These are phyloP conservation scores for Durusdinium trenchii DNA, from an alignment of 73 alveolate species.

Conservation along the genomic window DNA sequence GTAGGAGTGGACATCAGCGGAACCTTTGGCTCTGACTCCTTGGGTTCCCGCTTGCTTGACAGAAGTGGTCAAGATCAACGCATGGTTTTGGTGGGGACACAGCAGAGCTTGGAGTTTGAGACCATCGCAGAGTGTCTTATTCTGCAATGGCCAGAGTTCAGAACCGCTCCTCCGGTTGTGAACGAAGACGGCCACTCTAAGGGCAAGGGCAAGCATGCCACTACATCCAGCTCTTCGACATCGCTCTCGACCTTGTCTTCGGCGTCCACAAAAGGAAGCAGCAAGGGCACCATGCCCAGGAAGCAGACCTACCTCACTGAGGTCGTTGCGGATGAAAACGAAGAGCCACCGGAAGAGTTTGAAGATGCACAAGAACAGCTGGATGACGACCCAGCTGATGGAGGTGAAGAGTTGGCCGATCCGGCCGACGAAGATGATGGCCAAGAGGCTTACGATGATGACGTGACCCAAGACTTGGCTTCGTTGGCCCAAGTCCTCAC, in stretches of 20 bases:
- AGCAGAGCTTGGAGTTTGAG: neutral
- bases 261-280: neutral
- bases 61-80: neutral
- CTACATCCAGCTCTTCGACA: neutral
- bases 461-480: neutral
- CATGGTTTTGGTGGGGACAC: neutral
- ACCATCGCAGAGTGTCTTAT: neutral
- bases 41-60: neutral
- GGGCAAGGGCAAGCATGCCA: neutral
- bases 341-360: neutral
- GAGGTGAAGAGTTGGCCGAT: neutral
- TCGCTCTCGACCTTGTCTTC: neutral
- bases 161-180: neutral
- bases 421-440: neutral
- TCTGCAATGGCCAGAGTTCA: neutral
- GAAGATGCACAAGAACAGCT: neutral
- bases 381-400: neutral
- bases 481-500: slow-evolving; percentile 20
- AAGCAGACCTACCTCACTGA: neutral
- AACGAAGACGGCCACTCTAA: neutral
- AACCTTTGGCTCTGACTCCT: neutral
- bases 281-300: neutral
- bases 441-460: neutral
- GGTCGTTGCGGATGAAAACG: neutral
- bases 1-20: neutral